These are phyloP conservation scores for Dovyalis caffra DNA, from an alignment of 345 rosid species.

Conservation along the genomic window DNA sequence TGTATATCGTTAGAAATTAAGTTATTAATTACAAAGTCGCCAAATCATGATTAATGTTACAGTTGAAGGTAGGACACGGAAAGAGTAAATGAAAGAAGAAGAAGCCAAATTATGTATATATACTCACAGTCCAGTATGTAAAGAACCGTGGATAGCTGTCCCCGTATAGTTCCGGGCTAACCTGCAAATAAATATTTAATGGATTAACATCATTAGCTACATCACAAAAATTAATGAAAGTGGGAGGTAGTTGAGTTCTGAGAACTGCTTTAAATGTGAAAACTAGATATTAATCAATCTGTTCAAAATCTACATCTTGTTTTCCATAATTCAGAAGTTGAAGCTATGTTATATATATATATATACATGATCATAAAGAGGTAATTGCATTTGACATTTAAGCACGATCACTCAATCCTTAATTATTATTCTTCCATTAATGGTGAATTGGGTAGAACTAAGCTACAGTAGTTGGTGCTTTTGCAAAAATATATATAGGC, in stretches of 20 bases:
- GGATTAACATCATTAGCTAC: constrained; percentile 5
- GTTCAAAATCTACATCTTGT: not conserved
- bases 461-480: too few relatives aligned
- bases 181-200: constrained; percentile 43
- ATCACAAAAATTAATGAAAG: constrained; percentile 7
- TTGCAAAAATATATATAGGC: not conserved
- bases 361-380: too few relatives aligned
- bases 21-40: not conserved
- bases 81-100: not conserved
- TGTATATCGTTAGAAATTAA: constrained; percentile 41
- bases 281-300: constrained; percentile 5
- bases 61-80: constrained; percentile 10
- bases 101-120: not conserved
- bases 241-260: constrained; percentile 33
- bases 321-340: not conserved
- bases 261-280: constrained; percentile 33
- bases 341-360: not conserved
- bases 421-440: too few relatives aligned
- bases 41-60: constrained; percentile 15
- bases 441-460: too few relatives aligned
- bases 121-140: constrained; percentile 95
- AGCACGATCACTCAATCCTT: too few relatives aligned
- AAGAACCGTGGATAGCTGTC: constrained; percentile 94
- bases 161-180: constrained; percentile 96
- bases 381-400: too few relatives aligned